phyloP scores from a whole-genome alignment of 306 rosid species.

The Medicago ruthenica region DNA sequence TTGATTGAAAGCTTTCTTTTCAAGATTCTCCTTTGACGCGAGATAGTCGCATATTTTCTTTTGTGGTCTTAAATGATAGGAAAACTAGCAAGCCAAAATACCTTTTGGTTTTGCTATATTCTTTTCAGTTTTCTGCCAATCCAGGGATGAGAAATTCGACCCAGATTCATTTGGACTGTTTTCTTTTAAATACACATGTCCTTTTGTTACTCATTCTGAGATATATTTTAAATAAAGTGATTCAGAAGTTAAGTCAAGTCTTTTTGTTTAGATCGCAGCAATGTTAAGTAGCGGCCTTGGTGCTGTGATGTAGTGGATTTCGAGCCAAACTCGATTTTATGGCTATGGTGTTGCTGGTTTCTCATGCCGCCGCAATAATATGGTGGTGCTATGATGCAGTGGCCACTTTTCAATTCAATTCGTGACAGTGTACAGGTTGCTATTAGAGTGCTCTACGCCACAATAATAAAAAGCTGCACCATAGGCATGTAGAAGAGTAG shows the following conservation, averaged over 20 bases:
- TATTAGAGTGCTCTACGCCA: background rate
- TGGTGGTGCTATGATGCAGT: background rate
- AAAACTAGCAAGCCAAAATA: slow-evolving; percentile 20
- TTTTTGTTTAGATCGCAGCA: background rate
- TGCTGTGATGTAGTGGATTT: background rate
- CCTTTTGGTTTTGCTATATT: background rate
- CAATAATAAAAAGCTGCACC: background rate
- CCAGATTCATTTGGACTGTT: background rate
- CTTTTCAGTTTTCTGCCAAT: background rate
- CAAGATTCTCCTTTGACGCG: slow-evolving; percentile 2
- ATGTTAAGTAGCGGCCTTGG: background rate
- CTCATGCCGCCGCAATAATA: no score
- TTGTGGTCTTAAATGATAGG: background rate
- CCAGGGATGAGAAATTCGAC: background rate
- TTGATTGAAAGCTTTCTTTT: slow-evolving; percentile 2
- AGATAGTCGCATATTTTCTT: background rate
- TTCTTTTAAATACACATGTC: background rate
- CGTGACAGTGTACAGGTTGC: background rate
- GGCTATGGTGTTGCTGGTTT: background rate
- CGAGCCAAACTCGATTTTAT: background rate
- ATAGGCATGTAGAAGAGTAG: background rate
- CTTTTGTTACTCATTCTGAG: slow-evolving; percentile 13
- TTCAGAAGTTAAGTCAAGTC: slow-evolving; percentile 2
- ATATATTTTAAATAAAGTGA: slow-evolving; percentile 12
- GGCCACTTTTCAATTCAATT: background rate